phyloP scores from a whole-genome alignment of 495 filamentous ascomycete genomes.

The Aspergillus leporis region DNA sequence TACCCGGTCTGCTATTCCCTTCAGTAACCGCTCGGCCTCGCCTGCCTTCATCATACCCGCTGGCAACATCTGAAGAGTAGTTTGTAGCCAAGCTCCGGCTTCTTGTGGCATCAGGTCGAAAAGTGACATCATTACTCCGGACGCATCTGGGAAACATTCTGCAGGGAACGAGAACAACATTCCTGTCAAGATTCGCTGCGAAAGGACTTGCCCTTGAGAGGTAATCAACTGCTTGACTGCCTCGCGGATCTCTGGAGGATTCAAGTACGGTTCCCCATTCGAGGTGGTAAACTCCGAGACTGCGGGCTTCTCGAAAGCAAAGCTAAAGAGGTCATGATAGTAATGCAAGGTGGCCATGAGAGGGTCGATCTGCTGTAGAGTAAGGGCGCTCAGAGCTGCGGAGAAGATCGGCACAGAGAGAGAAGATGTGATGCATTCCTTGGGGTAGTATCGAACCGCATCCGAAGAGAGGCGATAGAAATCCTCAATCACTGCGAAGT shows the following conservation, averaged over 20 bases:
- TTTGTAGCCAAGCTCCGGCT: slow-evolving; percentile 74
- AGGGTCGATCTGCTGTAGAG: slow-evolving; percentile 86
- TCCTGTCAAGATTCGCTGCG: slow-evolving; percentile 84
- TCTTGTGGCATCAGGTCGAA: slow-evolving; percentile 84
- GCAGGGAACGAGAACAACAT: slow-evolving; percentile 99
- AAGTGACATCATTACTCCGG: slow-evolving; percentile 82
- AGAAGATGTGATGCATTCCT: slow-evolving; percentile 71
- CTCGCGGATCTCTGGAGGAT: slow-evolving; percentile 62
- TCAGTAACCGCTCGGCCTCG: slow-evolving; percentile 64
- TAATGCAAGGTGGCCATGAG: slow-evolving; percentile 90
- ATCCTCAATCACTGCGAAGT: slow-evolving; percentile 83
- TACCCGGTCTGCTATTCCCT: slow-evolving; percentile 65
- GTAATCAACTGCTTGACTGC: slow-evolving; percentile 71
- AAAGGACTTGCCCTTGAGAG: slow-evolving; percentile 72
- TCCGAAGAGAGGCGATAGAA: slow-evolving; percentile 93
- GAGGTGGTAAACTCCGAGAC: slow-evolving; percentile 62
- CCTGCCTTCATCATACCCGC: slow-evolving; percentile 70
- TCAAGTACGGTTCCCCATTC: slow-evolving; percentile 46
- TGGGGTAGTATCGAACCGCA: slow-evolving; percentile 87
- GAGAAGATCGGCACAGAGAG: slow-evolving; percentile 82
- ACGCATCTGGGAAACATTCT: slow-evolving; percentile 93
- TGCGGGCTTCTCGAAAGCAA: slow-evolving; percentile 75
- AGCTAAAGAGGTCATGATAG: slow-evolving; percentile 87
- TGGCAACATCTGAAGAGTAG: slow-evolving; percentile 81
- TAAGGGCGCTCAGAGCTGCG: slow-evolving; percentile 80